Evolutionary conservation across 768 basidiomycete genomes (phyloP).

Genomic region (Lactifluus volemus): DNA sequence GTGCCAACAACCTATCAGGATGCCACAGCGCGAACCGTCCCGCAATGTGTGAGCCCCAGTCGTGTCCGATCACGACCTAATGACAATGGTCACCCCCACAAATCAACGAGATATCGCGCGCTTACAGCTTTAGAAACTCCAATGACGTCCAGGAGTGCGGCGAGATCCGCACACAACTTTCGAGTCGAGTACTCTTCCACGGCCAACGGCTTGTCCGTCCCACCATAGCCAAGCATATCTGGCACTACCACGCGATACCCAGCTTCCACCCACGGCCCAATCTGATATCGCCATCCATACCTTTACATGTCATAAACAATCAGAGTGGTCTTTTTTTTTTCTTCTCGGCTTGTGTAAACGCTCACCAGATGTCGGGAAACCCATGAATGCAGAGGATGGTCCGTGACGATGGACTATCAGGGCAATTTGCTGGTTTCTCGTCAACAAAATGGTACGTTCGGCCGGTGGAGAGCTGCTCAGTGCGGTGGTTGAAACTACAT

Average conservation of each 20-base stretch:
- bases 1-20: conserved; percentile 49
- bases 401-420: conserved; percentile 29
- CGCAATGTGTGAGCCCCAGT: conserved; percentile 66
- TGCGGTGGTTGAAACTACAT: conserved; percentile 43
- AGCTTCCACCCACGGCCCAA: conserved; percentile 29
- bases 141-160: conserved; percentile 29
- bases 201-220: conserved; percentile 35
- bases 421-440: conserved; percentile 41
- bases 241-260: conserved; percentile 40
- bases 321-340: background rate
- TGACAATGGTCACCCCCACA: background rate
- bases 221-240: conserved; percentile 41
- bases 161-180: conserved; percentile 25
- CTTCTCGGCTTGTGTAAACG: background rate
- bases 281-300: conserved; percentile 35
- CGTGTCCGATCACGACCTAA: conserved; percentile 66
- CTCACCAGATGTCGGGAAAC: conserved; percentile 58
- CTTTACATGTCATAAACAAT: background rate
- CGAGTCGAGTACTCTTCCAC: conserved; percentile 23
- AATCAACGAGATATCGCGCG: background rate
- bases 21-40: conserved; percentile 67
- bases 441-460: conserved; percentile 66
- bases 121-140: conserved; percentile 25
- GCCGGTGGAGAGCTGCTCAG: conserved; percentile 46
- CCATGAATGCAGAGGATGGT: conserved; percentile 73